Conservation (phyloP, 352 stramenopile species). For the Pythium myriotylum region DNA sequence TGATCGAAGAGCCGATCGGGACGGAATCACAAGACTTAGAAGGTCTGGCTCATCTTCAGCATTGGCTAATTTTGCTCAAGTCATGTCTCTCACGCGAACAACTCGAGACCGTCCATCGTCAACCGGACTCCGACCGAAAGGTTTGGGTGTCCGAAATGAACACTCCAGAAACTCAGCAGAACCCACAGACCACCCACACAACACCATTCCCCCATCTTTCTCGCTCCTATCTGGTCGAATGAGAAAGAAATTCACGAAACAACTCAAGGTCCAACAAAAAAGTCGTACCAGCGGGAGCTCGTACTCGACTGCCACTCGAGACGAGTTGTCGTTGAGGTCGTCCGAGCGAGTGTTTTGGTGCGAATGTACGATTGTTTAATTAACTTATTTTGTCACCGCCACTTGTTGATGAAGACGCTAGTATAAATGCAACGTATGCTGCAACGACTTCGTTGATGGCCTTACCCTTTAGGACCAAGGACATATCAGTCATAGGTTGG, state of each 20-base stretch:
- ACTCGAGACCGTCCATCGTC: too few species aligned
- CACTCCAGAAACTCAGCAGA: too few species aligned
- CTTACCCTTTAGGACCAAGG: constrained; percentile 35
- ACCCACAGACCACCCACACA: too few species aligned
- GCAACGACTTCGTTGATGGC: constrained; percentile 59
- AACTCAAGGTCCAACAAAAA: constrained; percentile 5
- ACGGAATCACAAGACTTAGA: too few species aligned
- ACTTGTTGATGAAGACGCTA: constrained; percentile 26
- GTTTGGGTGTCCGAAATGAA: too few species aligned
- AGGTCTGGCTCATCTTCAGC: too few species aligned
- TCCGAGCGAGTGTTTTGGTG: constrained; percentile 60
- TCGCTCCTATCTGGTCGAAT: constrained; percentile 53
- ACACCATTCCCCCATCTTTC: constrained; percentile 25
- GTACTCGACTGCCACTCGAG: neutral
- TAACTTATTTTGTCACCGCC: constrained; percentile 1
- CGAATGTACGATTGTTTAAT: constrained; percentile 60
- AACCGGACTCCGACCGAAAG: too few species aligned
- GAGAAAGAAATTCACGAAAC: constrained; percentile 46
- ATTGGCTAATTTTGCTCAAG: too few species aligned
- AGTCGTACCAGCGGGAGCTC: neutral
- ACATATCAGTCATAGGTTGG: neutral
- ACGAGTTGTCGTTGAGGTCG: neutral
- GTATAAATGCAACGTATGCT: constrained; percentile 57
- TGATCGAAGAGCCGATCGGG: too few species aligned
- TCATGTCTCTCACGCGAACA: too few species aligned